These are phyloP conservation scores for Cadophora sp. DNA, from an alignment of 2,329 filamentous ascomycete genomes.

Conservation along the genomic window DNA sequence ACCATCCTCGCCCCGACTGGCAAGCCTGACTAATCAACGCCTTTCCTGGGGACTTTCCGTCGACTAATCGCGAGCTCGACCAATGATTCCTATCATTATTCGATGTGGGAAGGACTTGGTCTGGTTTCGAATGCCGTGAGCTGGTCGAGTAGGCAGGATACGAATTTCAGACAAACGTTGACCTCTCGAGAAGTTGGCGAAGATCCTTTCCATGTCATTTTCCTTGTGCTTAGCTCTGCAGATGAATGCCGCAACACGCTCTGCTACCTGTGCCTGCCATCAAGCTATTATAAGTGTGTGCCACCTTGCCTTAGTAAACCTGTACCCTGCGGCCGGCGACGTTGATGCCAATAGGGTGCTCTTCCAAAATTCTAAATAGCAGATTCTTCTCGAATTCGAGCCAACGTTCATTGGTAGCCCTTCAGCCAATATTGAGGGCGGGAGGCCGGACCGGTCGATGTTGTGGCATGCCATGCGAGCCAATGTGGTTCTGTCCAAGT, in stretches of 20 bases:
- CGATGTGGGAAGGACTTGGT: not conserved
- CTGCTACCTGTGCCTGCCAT: not conserved
- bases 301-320: not conserved
- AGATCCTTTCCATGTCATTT: not conserved
- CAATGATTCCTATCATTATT: not conserved
- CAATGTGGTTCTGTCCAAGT: no score
- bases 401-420: not conserved
- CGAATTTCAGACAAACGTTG: not conserved
- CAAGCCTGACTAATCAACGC: not conserved
- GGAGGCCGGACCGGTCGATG: not conserved
- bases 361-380: not conserved
- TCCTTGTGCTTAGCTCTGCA: not conserved
- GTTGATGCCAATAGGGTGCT: not conserved
- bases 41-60: not conserved
- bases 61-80: not conserved
- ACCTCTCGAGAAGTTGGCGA: not conserved
- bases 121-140: not conserved
- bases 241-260: not conserved
- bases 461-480: no score
- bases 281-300: not conserved
- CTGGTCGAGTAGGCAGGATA: not conserved
- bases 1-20: not conserved
- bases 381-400: slow-evolving; percentile 3
- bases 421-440: not conserved
- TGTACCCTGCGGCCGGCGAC: not conserved